Evolutionary conservation across 73 alveolate species (phyloP).

Genomic region (Paramecium caudatum): DNA sequence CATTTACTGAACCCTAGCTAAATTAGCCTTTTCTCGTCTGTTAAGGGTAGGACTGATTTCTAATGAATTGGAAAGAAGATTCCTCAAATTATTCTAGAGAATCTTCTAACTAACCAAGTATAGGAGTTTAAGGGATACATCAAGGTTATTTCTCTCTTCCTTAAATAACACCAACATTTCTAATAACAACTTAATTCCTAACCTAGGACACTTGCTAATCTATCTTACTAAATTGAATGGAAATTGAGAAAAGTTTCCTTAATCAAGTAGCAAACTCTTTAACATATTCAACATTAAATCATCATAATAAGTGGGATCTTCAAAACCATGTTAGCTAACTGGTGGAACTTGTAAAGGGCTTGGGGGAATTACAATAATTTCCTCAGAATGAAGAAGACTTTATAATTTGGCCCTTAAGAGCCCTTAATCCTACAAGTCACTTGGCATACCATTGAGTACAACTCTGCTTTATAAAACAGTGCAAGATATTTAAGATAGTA

Average conservation of each 20-base stretch:
- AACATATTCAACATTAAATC: background rate
- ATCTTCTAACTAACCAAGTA: conserved; percentile 28
- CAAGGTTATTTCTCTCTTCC: conserved; percentile 22
- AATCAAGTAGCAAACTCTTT: background rate
- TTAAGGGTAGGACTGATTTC: conserved; percentile 8
- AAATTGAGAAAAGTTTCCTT: background rate
- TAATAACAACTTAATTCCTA: conserved; percentile 17
- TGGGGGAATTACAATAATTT: background rate
- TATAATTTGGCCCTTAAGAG: background rate
- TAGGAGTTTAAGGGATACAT: background rate
- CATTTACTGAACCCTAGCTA: conserved; percentile 1
- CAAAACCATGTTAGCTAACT: background rate
- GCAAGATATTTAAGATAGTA: conserved; percentile 26
- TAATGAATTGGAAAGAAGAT: background rate
- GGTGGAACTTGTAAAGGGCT: background rate
- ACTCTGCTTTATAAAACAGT: conserved; percentile 13
- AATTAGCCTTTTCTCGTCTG: conserved; percentile 33
- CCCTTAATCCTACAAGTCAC: conserved; percentile 7
- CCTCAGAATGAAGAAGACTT: conserved; percentile 2
- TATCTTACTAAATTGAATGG: conserved; percentile 49
- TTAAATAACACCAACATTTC: background rate
- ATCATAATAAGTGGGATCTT: background rate
- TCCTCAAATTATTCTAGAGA: background rate
- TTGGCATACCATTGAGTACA: conserved; percentile 50
- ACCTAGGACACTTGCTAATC: background rate